Base-by-base conservation (phyloP, 2,329 filamentous ascomycete genomes). In the Trichoderma sp. region DNA sequence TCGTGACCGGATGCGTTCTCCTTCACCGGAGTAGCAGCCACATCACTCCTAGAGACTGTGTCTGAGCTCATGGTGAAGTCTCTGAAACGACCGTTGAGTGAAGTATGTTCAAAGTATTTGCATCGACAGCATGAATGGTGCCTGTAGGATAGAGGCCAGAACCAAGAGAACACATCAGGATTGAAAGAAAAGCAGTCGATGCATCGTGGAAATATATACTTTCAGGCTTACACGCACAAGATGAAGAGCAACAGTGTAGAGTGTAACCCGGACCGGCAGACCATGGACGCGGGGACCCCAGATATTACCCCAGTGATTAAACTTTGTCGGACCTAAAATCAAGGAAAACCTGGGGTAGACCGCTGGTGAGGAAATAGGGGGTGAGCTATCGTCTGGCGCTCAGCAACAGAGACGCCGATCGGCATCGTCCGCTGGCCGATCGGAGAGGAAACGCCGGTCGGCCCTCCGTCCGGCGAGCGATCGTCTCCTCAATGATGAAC, bases 391-490 rank as follows among this genome's bases (percentile, higher is more conserved):
- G 36, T 57, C 51, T 47, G 56, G 24, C 21, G 26, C 56, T 24
- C 36, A 58, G 21, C 56, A 28, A 26, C 21, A 36, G n/a, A 39
- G 32, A 57, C 32, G 64, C 65, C 65, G 65, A 68, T 68, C 65
- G 65, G 65, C 65, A n/a, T 47, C n/a, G 51, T 1, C 1, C 15
- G 51, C 51, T 69, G 36, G 36, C 65, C 65, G 65, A 69, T 69
- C 65, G 65, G 65, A 69, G 56, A 47, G 1, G n/a, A 32, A 30
- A 32, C 65, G 65, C 65, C 65, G 65, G 39, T 61, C 65, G 53
- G 65, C 26, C 30, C 28, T 53, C 62, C 26, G 43, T 11, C 26
- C 43, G 43, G 62, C 43, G 39, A 34, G 62, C 62, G 28, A 34
- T 65, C 28, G 34, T 57, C 53, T 60, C 65, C 64, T 43, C 64